Evolutionary conservation across 306 rosid genomes (phyloP).

Genomic region (Astragalus membranaceus): DNA sequence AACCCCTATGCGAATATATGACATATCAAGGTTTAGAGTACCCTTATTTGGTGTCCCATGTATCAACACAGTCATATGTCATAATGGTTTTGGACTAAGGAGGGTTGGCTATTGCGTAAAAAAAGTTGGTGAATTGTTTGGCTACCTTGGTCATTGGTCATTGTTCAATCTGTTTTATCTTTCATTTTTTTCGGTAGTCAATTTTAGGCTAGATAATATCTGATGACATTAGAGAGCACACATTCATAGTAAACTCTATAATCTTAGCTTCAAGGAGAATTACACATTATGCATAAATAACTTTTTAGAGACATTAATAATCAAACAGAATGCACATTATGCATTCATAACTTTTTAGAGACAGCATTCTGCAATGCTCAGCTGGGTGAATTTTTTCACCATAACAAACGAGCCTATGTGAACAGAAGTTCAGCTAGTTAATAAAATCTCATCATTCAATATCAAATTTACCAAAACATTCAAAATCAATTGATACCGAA

Average conservation of each 20-base stretch:
- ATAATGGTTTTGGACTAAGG: too few species aligned
- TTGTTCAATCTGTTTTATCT: background rate
- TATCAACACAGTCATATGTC: too few species aligned
- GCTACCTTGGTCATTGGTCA: too few species aligned
- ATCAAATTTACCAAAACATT: background rate
- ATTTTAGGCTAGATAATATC: background rate
- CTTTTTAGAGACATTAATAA: background rate
- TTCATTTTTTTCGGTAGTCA: background rate
- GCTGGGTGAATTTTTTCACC: background rate
- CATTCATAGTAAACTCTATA: background rate
- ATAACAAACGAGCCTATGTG: background rate
- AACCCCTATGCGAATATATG: too few species aligned
- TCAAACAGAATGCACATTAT: too few species aligned
- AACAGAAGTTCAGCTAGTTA: background rate
- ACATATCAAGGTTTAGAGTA: too few species aligned
- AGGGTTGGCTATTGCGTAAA: too few species aligned
- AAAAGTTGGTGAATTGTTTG: too few species aligned
- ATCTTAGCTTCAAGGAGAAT: background rate
- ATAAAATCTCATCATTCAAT: too few species aligned
- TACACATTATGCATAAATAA: background rate
- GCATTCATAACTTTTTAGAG: background rate
- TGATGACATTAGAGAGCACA: too few species aligned
- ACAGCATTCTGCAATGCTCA: too few species aligned
- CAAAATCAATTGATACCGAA: slow-evolving; percentile 8
- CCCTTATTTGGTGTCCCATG: too few species aligned